Evolutionary conservation across 495 filamentous ascomycete genomes (phyloP).

Genomic region (Penicillium tannophilum): DNA sequence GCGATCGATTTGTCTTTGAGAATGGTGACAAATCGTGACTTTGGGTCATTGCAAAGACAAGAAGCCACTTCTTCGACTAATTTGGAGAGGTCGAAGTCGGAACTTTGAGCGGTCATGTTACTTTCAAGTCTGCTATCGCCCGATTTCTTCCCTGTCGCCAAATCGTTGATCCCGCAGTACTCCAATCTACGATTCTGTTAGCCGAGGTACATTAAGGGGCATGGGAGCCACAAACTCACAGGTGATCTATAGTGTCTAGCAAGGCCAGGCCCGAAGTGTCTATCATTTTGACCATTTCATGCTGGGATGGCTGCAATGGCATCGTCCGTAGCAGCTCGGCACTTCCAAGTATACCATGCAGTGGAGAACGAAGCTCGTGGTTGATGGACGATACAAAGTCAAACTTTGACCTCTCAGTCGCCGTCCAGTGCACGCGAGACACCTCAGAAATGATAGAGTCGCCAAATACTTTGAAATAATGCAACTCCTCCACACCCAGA

Average conservation of each 20-base stretch:
- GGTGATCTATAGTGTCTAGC: constrained; percentile 70
- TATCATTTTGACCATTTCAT: constrained; percentile 63
- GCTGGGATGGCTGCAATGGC: constrained; percentile 51
- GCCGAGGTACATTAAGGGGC: not conserved
- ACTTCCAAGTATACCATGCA: constrained; percentile 70
- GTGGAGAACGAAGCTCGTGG: constrained; percentile 71
- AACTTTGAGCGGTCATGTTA: constrained; percentile 22
- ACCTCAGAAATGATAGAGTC: constrained; percentile 64
- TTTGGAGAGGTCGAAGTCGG: constrained; percentile 46
- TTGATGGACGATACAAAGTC: constrained; percentile 73
- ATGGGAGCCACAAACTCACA: constrained; percentile 23
- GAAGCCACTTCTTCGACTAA: constrained; percentile 64
- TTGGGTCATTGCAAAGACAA: constrained; percentile 54
- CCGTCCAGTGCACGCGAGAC: constrained; percentile 49
- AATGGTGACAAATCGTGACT: not conserved
- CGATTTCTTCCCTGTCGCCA: constrained; percentile 15
- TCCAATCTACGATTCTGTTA: constrained; percentile 40
- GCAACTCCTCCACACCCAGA: constrained; percentile 49
- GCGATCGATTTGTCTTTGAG: not conserved
- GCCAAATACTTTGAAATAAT: constrained; percentile 59
- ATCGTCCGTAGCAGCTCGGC: constrained; percentile 65
- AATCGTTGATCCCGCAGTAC: constrained; percentile 58
- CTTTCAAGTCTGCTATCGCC: constrained; percentile 1
- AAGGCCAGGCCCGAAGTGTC: constrained; percentile 66
- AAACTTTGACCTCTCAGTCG: constrained; percentile 59